Evolutionary conservation across 345 rosid species (phyloP).

Genomic region (Clausena lansium): DNA sequence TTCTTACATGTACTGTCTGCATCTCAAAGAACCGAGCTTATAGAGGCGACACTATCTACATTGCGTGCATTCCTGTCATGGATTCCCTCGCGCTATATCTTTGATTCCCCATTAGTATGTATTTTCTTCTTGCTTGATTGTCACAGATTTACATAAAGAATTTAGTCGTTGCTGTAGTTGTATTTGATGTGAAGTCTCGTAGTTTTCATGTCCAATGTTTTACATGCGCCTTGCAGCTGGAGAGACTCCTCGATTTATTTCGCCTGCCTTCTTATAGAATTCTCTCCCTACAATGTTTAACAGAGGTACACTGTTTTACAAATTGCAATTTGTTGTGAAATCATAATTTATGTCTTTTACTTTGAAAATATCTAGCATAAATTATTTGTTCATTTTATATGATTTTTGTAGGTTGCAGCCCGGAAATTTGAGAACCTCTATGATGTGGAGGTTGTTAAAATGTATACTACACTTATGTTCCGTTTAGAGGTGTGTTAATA

Average conservation of each 20-base stretch:
- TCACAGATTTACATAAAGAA: constrained; percentile 7
- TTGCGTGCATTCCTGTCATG: constrained; percentile 98
- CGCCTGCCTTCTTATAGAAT: constrained; percentile 78
- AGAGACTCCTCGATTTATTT: constrained; percentile 86
- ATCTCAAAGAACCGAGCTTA: constrained; percentile 93
- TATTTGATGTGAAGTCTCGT: constrained; percentile 18
- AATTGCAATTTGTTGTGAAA: background rate
- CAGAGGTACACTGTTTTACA: constrained; percentile 58
- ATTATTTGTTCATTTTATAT: constrained; percentile 7
- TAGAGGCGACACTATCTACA: constrained; percentile 87
- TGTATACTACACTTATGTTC: constrained; percentile 72
- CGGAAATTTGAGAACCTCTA: constrained; percentile 87
- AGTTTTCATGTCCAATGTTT: constrained; percentile 5
- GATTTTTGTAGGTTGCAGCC: constrained; percentile 72
- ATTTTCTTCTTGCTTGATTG: background rate
- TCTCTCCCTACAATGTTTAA: constrained; percentile 91
- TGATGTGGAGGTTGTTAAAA: constrained; percentile 67
- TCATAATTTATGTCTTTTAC: background rate
- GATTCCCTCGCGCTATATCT: constrained; percentile 98
- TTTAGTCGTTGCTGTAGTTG: constrained; percentile 1
- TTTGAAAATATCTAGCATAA: background rate
- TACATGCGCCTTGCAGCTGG: constrained; percentile 54
- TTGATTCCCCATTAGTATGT: constrained; percentile 94
- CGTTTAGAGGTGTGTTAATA: constrained; percentile 68
- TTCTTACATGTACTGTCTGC: constrained; percentile 95